A percentile compares a stretch with the other conserved stretches of the same genome.
phyloP scores from a whole-genome alignment of 1,284 basidiomycete species.

The Microbotryomycetes sp. region DNA sequence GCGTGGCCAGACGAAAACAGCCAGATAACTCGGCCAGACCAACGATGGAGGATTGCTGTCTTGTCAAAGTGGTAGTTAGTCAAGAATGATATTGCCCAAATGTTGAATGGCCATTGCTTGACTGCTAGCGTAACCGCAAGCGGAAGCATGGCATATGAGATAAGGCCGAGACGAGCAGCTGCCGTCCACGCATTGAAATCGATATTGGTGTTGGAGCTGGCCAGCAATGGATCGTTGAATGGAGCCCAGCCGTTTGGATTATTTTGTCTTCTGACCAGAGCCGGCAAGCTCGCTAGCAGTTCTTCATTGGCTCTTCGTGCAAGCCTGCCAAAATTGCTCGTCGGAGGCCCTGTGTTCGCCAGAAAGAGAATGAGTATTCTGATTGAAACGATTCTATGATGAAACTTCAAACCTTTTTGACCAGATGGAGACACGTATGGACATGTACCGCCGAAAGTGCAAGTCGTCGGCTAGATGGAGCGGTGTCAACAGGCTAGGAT shows the following conservation, averaged over 20 bases:
- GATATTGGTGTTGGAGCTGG: conserved; percentile 54
- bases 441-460: conserved; percentile 33
- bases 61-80: conserved; percentile 70
- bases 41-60: conserved; percentile 31
- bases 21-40: conserved; percentile 58
- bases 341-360: not conserved
- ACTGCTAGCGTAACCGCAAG: conserved; percentile 68
- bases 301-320: not conserved
- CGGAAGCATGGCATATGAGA: conserved; percentile 70
- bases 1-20: conserved; percentile 61
- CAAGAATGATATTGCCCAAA: conserved; percentile 63
- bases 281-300: not conserved
- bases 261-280: not conserved
- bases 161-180: conserved; percentile 62
- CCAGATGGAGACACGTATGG: conserved; percentile 10
- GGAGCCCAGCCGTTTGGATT: conserved; percentile 22
- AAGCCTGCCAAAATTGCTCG: not conserved
- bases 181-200: conserved; percentile 69
- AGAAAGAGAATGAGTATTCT: not conserved
- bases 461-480: conserved; percentile 26
- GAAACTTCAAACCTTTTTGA: not conserved
- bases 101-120: conserved; percentile 70
- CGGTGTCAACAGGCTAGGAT: not conserved
- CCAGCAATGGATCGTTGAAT: conserved; percentile 32
- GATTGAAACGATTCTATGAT: not conserved